Evolutionary conservation across 768 basidiomycete species (phyloP), one percentile per base, ranked within the genome.

Genomic region (Phallus indusiatus): DNA sequence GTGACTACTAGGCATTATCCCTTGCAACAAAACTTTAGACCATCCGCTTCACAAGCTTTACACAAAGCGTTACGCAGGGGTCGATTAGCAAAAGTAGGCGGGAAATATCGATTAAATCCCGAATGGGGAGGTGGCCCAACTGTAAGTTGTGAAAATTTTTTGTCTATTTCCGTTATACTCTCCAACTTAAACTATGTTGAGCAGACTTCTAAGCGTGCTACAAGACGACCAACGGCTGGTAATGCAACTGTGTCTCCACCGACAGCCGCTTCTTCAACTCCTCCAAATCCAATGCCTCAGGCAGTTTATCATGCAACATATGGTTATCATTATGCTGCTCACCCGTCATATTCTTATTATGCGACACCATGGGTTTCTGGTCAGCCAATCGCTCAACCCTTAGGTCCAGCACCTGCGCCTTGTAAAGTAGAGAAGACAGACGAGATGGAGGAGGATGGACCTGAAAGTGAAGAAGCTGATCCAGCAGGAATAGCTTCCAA

Each of bases 21-120:
- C 12, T 69, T 94, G 5, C 88, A 90, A 68, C 83, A 80, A n/a
- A 94, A 93, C 73, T 94, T 94, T 66, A 77, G 91, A 37, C 89
- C 91, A 1, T 91, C 88, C 1, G 91, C 91, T 3, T 90, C 88
- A 65, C 91, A 94, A 70, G 91, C 91, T 7, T 72, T 94, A 56
- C 88, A 90, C 69, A 93, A 92, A 64, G 90, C 91, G 4, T 90
- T 75, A 71, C 88, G 84, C 69, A 78, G 90, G 50, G 90, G 90
- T 9, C 76, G 91, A 22, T 78, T 94, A 55, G 83, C 88, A 67
- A 94, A 93, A 68, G 79, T 78, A 33, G 75, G 72, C n/a, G 86
- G 86, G 2, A 86, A 84, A 68, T 94, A 94, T 70, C 75, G 83
- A 46, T 68, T 93, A 20, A 93, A 86, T 67, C 73, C 84, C 6